Evolutionary conservation across 352 stramenopile species (phyloP).

Genomic region (Phytopythium aichiense): DNA sequence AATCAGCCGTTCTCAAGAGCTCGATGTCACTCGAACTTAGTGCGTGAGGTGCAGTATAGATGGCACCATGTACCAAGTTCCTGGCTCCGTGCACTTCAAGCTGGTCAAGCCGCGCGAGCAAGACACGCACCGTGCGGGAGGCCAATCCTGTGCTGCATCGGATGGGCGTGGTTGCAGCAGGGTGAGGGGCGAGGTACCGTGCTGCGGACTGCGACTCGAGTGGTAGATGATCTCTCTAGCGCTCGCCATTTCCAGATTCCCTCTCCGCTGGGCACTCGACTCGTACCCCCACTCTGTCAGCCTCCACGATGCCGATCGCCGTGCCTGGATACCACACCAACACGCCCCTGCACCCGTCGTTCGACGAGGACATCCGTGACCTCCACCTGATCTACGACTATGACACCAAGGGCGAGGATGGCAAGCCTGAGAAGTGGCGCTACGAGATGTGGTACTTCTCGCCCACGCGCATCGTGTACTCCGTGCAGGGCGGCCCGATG

Average conservation of each 20-base stretch:
- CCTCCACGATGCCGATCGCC: constrained; percentile 3
- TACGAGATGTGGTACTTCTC: constrained; percentile 66
- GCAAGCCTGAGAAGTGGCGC: constrained; percentile 49
- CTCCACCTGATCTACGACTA: constrained; percentile 55
- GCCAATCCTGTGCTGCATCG: no score
- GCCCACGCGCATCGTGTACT: constrained; percentile 48
- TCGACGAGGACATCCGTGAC: constrained; percentile 53
- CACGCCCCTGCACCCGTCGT: constrained; percentile 46
- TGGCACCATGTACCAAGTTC: not conserved
- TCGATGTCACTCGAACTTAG: not conserved
- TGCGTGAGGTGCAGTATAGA: not conserved
- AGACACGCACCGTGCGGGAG: no score
- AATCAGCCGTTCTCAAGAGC: no score
- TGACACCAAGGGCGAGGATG: constrained; percentile 29
- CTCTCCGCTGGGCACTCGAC: not conserved
- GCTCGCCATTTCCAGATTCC: not conserved
- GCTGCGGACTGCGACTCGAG: no score
- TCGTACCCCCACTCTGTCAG: not conserved
- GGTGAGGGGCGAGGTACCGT: no score
- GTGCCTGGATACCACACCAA: constrained; percentile 53
- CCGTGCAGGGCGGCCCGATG: constrained; percentile 53
- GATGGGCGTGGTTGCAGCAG: no score
- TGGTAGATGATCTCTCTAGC: no score
- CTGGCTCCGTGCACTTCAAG: not conserved
- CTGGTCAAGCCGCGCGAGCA: not conserved